phyloP scores from a whole-genome alignment of 495 filamentous ascomycete genomes.

The Xylaria grammica region DNA sequence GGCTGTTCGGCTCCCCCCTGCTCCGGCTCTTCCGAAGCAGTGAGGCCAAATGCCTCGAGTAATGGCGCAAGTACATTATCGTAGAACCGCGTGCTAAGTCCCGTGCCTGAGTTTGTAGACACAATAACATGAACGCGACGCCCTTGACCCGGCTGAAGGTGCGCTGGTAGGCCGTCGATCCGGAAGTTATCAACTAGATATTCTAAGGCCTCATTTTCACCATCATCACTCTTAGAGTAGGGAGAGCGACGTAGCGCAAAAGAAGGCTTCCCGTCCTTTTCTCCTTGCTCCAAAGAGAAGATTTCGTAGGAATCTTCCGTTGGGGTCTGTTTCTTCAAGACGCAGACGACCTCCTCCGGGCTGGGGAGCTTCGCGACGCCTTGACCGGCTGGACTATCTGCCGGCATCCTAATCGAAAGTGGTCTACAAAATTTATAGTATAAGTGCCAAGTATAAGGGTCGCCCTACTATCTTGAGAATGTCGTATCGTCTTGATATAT shows the following conservation, averaged over 20 bases:
- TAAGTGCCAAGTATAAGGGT: not conserved
- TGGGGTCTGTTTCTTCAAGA: constrained; percentile 11
- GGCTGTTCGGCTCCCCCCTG: constrained; percentile 8
- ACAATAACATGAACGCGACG: constrained; percentile 66
- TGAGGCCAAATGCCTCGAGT: constrained; percentile 46
- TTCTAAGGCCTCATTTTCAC: not conserved
- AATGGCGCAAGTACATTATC: constrained; percentile 62
- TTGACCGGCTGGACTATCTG: not conserved
- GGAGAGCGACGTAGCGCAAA: not conserved
- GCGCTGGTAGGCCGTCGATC: constrained; percentile 36
- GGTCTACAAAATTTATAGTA: not conserved
- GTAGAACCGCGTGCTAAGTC: constrained; percentile 63
- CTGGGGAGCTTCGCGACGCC: not conserved
- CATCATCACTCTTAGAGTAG: not conserved
- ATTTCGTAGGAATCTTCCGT: not conserved
- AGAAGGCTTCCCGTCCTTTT: not conserved
- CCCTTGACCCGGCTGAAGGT: constrained; percentile 37
- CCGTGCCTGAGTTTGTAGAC: constrained; percentile 74
- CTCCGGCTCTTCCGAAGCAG: constrained; percentile 8
- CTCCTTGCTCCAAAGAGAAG: constrained; percentile 5
- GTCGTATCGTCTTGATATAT: not conserved
- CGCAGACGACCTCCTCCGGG: constrained; percentile 12
- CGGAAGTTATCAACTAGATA: constrained; percentile 27
- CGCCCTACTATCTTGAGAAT: not conserved
- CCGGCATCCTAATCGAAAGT: not conserved